These are phyloP conservation scores for Populus hybrid DNA, from an alignment of 441 rosid species.

Conservation along the genomic window DNA sequence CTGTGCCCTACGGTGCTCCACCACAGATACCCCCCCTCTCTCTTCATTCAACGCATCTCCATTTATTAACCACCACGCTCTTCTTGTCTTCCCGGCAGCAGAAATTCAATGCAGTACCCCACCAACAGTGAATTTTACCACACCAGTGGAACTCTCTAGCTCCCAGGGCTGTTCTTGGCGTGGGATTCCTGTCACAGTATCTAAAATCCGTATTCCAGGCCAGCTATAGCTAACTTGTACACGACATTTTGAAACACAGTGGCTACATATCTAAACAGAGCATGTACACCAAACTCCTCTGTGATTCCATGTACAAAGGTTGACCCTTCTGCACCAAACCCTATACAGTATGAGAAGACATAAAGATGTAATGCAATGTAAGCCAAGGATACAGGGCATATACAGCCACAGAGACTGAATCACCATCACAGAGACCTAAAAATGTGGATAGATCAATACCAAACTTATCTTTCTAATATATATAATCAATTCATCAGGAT, in stretches of 20 bases:
- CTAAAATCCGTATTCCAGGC: not conserved
- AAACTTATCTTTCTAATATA: not conserved
- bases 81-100: not conserved
- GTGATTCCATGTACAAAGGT: not conserved
- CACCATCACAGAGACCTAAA: too few species aligned
- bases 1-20: not conserved
- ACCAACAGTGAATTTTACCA: not conserved
- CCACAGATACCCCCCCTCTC: not conserved
- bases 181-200: not conserved
- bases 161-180: not conserved
- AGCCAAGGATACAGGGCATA: not conserved
- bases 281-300: not conserved
- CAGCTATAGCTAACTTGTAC: not conserved
- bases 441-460: not conserved
- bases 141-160: not conserved
- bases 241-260: not conserved
- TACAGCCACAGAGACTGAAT: too few species aligned
- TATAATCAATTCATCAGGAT: not conserved
- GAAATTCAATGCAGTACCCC: not conserved
- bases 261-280: not conserved
- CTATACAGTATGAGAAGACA: not conserved
- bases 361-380: not conserved
- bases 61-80: not conserved
- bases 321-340: not conserved
- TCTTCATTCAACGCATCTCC: not conserved